Conservation (phyloP, 352 stramenopile genomes). For the Saprolegnia diclina region DNA sequence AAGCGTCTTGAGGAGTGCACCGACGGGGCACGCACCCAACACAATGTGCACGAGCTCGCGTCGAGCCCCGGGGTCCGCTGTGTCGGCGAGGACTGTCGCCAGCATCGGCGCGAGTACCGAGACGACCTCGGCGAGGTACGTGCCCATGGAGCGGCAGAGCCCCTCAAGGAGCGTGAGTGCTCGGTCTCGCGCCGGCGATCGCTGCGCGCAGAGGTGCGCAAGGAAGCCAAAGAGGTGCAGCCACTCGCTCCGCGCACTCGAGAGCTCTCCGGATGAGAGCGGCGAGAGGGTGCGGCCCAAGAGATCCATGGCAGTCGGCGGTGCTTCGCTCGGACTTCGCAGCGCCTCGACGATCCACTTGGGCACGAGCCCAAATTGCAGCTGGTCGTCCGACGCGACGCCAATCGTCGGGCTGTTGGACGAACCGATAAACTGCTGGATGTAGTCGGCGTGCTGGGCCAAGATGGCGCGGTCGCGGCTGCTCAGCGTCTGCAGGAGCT, state of each 20-base stretch:
- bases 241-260: not conserved
- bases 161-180: not conserved
- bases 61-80: not conserved
- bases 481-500: slow-evolving; percentile 54
- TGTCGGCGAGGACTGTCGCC: not conserved
- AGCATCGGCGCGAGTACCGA: not conserved
- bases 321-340: not conserved
- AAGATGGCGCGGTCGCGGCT: slow-evolving; percentile 56
- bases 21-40: not conserved
- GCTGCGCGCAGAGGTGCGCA: not conserved
- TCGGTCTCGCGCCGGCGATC: not conserved
- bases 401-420: not conserved
- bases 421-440: slow-evolving; percentile 38
- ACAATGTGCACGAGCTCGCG: not conserved
- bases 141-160: not conserved
- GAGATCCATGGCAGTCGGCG: not conserved
- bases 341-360: slow-evolving; percentile 15
- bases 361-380: slow-evolving; percentile 13
- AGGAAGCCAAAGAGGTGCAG: not conserved
- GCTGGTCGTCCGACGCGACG: not conserved
- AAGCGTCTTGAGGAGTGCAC: slow-evolving; percentile 32
- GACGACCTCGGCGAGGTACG: not conserved
- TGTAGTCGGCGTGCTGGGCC: slow-evolving; percentile 39
- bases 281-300: not conserved
- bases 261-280: not conserved